These are phyloP conservation scores for Fraxinus sp. DNA, from an alignment of 305 asterid genomes.

Conservation along the genomic window DNA sequence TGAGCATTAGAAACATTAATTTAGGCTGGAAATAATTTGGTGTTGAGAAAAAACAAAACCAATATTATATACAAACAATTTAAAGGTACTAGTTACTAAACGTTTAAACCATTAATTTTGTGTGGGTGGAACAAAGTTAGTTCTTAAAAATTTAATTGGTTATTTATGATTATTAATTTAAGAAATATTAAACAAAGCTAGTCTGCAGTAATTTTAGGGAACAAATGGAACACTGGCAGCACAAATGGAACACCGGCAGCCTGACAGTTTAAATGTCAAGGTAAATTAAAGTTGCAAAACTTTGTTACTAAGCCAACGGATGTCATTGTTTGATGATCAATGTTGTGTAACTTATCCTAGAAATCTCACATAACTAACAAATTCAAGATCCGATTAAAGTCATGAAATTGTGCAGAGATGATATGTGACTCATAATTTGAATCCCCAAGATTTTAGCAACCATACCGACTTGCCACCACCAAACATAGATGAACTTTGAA, in stretches of 20 bases:
- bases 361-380: not conserved
- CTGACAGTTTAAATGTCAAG: not conserved
- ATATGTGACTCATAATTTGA: not conserved
- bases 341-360: not conserved
- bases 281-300: not conserved
- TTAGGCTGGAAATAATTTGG: not conserved
- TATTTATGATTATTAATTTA: not conserved
- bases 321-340: not conserved
- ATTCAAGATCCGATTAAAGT: not conserved
- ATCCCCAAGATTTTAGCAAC: not conserved
- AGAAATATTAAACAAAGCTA: not conserved
- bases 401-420: not conserved
- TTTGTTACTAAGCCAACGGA: not conserved
- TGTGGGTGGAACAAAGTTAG: not conserved
- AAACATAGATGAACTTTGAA: not conserved
- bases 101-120: not conserved
- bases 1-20: conserved; percentile 1
- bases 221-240: not conserved
- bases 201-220: not conserved
- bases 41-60: not conserved
- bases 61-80: not conserved
- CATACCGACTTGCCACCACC: not conserved
- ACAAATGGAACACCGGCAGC: not conserved
- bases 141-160: not conserved
- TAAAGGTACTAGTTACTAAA: not conserved